These are phyloP conservation scores for Cadophora gregata DNA, from an alignment of 2,329 filamentous ascomycete species.

Conservation along the genomic window DNA sequence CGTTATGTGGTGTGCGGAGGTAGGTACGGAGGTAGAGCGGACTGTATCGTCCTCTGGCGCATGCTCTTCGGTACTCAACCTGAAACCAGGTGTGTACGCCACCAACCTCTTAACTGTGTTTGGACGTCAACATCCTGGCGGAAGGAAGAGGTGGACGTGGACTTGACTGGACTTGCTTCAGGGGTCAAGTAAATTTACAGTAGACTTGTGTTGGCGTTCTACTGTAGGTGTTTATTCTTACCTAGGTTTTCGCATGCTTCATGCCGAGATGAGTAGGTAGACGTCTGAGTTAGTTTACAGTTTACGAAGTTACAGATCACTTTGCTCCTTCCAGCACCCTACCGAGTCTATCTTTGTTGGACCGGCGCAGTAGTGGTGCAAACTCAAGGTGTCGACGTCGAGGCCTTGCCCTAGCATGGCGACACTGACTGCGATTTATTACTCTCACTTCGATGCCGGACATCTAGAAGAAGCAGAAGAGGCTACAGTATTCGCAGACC, in stretches of 20 bases:
- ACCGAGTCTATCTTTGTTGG: neutral
- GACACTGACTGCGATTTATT: neutral
- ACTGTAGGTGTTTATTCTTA: constrained; percentile 5
- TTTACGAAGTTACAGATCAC: neutral
- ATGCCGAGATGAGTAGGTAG: neutral
- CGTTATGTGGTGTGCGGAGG: too few relatives aligned
- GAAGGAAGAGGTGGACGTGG: neutral
- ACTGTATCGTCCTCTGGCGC: neutral
- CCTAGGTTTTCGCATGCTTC: neutral
- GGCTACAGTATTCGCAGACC: neutral
- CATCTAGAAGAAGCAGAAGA: neutral
- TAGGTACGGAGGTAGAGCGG: neutral
- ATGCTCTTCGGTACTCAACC: neutral
- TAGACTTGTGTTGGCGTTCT: neutral
- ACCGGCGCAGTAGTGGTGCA: neutral
- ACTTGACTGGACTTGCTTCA: neutral
- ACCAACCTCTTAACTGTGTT: constrained; percentile 10
- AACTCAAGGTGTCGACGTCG: neutral
- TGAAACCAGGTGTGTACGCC: constrained; percentile 7
- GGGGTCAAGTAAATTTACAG: constrained; percentile 3
- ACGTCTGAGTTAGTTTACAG: neutral
- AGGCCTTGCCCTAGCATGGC: constrained; percentile 6
- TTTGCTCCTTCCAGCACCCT: neutral
- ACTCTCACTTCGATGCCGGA: too few relatives aligned
- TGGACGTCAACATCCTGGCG: neutral